phyloP scores from a whole-genome alignment of 495 filamentous ascomycete species.

The Tuber umbilicatum region DNA sequence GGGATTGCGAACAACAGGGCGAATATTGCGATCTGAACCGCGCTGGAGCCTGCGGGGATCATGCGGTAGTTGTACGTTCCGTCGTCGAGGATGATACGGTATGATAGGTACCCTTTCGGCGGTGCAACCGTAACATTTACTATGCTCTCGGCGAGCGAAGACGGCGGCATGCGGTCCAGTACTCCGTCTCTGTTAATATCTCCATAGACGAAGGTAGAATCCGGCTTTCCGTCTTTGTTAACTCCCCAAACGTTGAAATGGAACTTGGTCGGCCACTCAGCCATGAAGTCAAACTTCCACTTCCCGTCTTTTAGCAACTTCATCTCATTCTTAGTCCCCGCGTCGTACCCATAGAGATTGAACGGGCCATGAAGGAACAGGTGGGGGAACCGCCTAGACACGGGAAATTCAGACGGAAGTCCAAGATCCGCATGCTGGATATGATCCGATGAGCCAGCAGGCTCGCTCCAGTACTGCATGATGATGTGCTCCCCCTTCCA shows the following conservation, averaged over 20 bases:
- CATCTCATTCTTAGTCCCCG: constrained; percentile 54
- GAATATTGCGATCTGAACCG: constrained; percentile 55
- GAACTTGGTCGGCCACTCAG: constrained; percentile 59
- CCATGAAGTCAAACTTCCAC: constrained; percentile 59
- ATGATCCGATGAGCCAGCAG: constrained; percentile 59
- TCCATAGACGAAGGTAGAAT: constrained; percentile 54
- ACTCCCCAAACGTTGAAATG: constrained; percentile 66
- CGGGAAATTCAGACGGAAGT: constrained; percentile 40
- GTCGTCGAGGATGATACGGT: constrained; percentile 55
- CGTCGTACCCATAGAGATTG: constrained; percentile 64
- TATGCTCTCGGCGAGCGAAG: constrained; percentile 50
- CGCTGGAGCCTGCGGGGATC: constrained; percentile 51
- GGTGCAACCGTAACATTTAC: constrained; percentile 59
- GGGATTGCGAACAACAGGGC: constrained; percentile 56
- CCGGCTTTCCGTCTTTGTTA: constrained; percentile 59
- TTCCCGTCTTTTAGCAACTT: constrained; percentile 50
- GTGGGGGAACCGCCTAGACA: constrained; percentile 55
- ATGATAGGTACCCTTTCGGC: constrained; percentile 53
- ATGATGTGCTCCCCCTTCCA: constrained; percentile 58
- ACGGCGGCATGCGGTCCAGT: constrained; percentile 59
- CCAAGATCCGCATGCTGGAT: constrained; percentile 57
- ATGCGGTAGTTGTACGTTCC: constrained; percentile 50
- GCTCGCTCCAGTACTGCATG: constrained; percentile 58
- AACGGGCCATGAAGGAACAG: constrained; percentile 60
- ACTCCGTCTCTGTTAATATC: constrained; percentile 58